Evolutionary conservation across 345 rosid genomes (phyloP).

Genomic region (Hibiscus mutabilis): DNA sequence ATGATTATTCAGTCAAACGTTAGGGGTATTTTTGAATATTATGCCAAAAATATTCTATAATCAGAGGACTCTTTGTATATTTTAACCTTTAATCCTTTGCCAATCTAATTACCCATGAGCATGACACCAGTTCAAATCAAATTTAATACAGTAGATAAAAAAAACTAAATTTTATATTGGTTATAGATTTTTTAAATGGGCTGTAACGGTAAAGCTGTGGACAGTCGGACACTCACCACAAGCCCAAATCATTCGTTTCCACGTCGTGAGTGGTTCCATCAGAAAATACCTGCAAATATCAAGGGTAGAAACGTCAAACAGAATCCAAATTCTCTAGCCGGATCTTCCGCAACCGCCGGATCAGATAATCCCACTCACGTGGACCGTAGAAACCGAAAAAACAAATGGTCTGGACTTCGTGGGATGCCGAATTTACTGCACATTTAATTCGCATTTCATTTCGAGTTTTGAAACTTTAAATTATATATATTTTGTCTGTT

Average conservation of each 20-base stretch:
- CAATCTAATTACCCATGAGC: too few relatives aligned
- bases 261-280: neutral
- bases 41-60: too few relatives aligned
- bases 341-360: neutral
- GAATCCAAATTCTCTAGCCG: neutral
- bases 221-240: neutral
- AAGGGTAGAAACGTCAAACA: neutral
- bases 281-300: neutral
- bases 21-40: too few relatives aligned
- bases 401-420: conserved; percentile 2
- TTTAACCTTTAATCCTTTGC: too few relatives aligned
- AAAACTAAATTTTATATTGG: too few relatives aligned
- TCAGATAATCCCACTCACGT: neutral
- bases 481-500: neutral
- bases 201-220: neutral
- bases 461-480: neutral
- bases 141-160: too few relatives aligned
- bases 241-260: neutral
- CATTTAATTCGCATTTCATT: conserved; percentile 3
- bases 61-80: too few relatives aligned
- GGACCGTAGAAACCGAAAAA: neutral
- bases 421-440: neutral
- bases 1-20: too few relatives aligned
- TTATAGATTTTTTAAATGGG: neutral
- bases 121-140: too few relatives aligned